Conservation (phyloP, 1,139 yeast genomes). For the Yamadazyma triangularis region DNA sequence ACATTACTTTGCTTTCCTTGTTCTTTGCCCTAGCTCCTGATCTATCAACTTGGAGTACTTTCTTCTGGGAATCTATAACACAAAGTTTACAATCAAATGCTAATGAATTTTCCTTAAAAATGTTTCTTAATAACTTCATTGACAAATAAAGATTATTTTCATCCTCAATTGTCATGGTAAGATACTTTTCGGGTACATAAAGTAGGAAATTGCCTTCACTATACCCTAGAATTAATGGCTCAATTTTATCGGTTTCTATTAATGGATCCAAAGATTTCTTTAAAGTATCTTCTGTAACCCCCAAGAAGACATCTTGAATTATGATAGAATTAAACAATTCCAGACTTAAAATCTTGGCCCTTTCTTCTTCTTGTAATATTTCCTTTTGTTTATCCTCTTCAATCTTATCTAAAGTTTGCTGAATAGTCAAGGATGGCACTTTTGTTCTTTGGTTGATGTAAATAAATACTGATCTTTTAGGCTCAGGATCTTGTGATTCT, state of each 20-base stretch:
- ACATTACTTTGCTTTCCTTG: not conserved
- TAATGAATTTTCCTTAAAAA: constrained; percentile 33
- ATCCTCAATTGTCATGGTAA: constrained; percentile 17
- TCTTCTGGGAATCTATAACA: constrained; percentile 28
- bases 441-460: constrained; percentile 35
- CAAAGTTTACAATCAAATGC: constrained; percentile 49
- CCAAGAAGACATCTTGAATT: constrained; percentile 51
- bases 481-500: constrained; percentile 80
- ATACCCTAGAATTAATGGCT: constrained; percentile 21
- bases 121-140: constrained; percentile 24
- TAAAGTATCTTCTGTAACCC: constrained; percentile 39
- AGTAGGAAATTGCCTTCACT: constrained; percentile 43
- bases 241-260: constrained; percentile 12
- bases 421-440: constrained; percentile 27
- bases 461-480: constrained; percentile 67
- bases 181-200: constrained; percentile 21
- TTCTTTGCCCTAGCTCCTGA: not conserved
- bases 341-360: constrained; percentile 8
- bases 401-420: constrained; percentile 22
- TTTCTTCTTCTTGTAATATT: constrained; percentile 18
- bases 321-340: constrained; percentile 48
- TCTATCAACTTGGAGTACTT: constrained; percentile 28
- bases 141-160: constrained; percentile 32
- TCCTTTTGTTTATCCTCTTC: constrained; percentile 20
- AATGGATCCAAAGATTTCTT: constrained; percentile 10